phyloP scores from a whole-genome alignment of 2,329 filamentous ascomycete genomes.

The Penicillium frequentans region DNA sequence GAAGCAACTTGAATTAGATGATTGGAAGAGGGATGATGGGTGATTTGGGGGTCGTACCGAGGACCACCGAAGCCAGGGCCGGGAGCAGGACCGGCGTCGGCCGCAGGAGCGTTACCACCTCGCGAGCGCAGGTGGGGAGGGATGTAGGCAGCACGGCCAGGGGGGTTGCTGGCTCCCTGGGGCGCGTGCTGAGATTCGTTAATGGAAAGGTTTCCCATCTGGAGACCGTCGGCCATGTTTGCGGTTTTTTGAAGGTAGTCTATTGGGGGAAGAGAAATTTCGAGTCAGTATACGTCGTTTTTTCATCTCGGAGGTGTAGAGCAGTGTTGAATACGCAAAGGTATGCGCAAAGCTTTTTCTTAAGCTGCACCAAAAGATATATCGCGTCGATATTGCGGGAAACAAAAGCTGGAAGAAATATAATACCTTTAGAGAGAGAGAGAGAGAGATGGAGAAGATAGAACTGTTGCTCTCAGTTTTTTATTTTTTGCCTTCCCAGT shows the following conservation, averaged over 20 bases:
- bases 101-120: constrained; percentile 37
- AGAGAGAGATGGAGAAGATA: constrained; percentile 7
- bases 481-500: constrained; percentile 23
- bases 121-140: constrained; percentile 62
- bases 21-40: background rate
- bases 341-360: constrained; percentile 15
- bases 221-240: constrained; percentile 43
- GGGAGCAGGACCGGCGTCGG: constrained; percentile 36
- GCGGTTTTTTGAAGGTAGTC: constrained; percentile 17
- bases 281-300: constrained; percentile 11
- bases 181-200: constrained; percentile 63
- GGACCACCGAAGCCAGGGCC: constrained; percentile 34
- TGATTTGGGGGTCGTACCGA: constrained; percentile 31
- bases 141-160: constrained; percentile 63
- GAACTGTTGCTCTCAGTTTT: constrained; percentile 10
- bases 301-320: background rate
- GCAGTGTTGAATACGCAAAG: background rate
- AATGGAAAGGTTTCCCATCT: constrained; percentile 47
- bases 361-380: background rate
- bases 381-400: background rate
- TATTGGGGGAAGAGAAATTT: background rate
- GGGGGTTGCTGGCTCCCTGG: constrained; percentile 42
- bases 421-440: background rate
- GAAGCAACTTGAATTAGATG: constrained; percentile 16
- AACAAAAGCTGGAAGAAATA: background rate